Evolutionary conservation across 768 basidiomycete species (phyloP).

Genomic region (Kondoa subrosea): DNA sequence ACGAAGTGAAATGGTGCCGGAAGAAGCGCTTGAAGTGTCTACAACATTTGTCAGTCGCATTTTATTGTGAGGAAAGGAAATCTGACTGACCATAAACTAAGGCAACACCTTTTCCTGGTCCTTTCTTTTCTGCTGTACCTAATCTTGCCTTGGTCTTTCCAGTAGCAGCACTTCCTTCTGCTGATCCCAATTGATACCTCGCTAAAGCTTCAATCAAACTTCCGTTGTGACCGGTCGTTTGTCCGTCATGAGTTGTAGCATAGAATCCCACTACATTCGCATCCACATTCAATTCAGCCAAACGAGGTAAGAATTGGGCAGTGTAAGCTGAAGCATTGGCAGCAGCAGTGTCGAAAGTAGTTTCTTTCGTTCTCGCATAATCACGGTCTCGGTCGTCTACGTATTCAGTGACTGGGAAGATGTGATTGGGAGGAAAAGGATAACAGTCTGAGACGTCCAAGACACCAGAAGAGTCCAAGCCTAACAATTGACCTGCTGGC

Average conservation of each 20-base stretch:
- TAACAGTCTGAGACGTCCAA: constrained; percentile 26
- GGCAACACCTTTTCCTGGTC: constrained; percentile 25
- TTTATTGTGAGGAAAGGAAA: background rate
- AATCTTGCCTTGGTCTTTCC: constrained; percentile 13
- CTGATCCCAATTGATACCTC: constrained; percentile 24
- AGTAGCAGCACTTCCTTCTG: constrained; percentile 16
- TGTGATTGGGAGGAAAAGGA: constrained; percentile 23
- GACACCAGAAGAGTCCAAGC: constrained; percentile 23
- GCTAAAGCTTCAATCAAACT: constrained; percentile 26
- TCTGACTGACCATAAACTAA: constrained; percentile 26
- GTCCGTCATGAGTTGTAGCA: constrained; percentile 27
- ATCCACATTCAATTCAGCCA: constrained; percentile 27
- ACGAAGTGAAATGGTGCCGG: constrained; percentile 21
- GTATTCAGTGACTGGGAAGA: constrained; percentile 12
- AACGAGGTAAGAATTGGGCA: constrained; percentile 22
- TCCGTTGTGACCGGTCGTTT: constrained; percentile 25
- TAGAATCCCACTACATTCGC: constrained; percentile 28
- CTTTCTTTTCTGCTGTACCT: constrained; percentile 6
- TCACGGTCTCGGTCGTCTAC: constrained; percentile 12
- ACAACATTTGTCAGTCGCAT: too few relatives aligned
- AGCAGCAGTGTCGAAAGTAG: constrained; percentile 3
- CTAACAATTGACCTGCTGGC: constrained; percentile 27
- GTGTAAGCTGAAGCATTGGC: constrained; percentile 26
- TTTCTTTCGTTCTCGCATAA: constrained; percentile 12
- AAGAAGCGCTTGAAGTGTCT: constrained; percentile 11